Percentiles rank a stretch among this genome's conserved stretches.
These are phyloP conservation scores for Ascocoryne sarcoides DNA, from an alignment of 2,329 filamentous ascomycete species.

Conservation along the genomic window DNA sequence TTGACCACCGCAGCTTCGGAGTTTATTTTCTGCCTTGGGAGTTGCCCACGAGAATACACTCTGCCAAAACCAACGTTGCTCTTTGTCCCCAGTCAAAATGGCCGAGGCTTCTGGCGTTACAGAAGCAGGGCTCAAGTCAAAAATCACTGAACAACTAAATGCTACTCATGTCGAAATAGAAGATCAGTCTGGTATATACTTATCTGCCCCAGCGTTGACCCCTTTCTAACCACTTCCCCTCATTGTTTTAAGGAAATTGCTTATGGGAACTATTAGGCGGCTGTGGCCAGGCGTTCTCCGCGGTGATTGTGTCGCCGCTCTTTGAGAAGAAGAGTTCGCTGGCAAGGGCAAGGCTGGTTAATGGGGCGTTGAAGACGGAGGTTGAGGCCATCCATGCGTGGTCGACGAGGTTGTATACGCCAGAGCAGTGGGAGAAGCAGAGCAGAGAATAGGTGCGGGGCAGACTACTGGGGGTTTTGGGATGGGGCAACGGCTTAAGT, in stretches of 20 bases:
- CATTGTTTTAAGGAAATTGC: too few species aligned
- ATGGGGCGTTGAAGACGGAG: conserved; percentile 57
- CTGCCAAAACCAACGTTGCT: too few species aligned
- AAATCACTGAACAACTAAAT: conserved; percentile 60
- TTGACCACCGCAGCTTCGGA: too few species aligned
- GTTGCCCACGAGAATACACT: conserved; percentile 10
- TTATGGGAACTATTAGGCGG: conserved; percentile 52
- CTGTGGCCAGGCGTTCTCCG: conserved; percentile 63
- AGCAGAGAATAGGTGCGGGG: conserved; percentile 26
- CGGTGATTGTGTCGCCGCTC: conserved; percentile 54
- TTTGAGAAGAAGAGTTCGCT: conserved; percentile 54
- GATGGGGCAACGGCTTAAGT: conserved; percentile 26
- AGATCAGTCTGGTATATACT: conserved; percentile 72
- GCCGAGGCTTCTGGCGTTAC: conserved; percentile 45
- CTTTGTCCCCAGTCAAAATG: neutral
- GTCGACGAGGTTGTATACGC: conserved; percentile 68
- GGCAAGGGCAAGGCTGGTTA: conserved; percentile 60
- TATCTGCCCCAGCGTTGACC: conserved; percentile 13
- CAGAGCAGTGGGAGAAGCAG: conserved; percentile 63
- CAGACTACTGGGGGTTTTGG: conserved; percentile 27
- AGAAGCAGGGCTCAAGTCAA: conserved; percentile 58
- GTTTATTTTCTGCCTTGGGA: too few species aligned
- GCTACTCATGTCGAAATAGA: conserved; percentile 79
- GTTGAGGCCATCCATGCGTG: conserved; percentile 69
- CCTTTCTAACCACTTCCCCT: neutral